These are phyloP conservation scores for Debaryomyces robertsiae DNA, from an alignment of 1,139 yeast species.

Conservation along the genomic window DNA sequence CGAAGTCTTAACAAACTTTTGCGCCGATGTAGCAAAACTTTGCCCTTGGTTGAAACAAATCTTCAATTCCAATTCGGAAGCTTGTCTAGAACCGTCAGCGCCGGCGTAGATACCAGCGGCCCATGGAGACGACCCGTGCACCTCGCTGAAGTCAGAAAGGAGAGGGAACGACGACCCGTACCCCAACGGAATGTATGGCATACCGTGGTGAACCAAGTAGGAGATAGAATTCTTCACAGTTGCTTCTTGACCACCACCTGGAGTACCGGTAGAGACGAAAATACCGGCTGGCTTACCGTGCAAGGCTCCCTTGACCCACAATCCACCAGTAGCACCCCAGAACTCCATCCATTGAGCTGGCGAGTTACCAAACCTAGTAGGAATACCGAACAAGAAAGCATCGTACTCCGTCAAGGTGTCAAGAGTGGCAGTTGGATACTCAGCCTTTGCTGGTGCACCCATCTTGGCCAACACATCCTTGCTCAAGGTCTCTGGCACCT, in stretches of 20 bases:
- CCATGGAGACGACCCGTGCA: slow-evolving; percentile 53
- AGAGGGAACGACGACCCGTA: slow-evolving; percentile 37
- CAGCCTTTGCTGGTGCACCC: slow-evolving; percentile 47
- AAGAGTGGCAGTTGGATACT: slow-evolving; percentile 42
- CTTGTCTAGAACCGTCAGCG: slow-evolving; percentile 50
- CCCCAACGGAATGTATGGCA: slow-evolving; percentile 53
- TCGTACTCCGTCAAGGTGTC: slow-evolving; percentile 44
- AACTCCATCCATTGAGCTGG: slow-evolving; percentile 51
- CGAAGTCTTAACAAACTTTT: slow-evolving; percentile 23
- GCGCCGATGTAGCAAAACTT: slow-evolving; percentile 39
- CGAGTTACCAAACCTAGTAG: slow-evolving; percentile 51
- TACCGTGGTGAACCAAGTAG: slow-evolving; percentile 51
- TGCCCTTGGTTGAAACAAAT: slow-evolving; percentile 47
- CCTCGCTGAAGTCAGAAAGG: slow-evolving; percentile 37
- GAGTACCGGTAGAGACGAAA: slow-evolving; percentile 48
- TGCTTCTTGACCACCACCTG: slow-evolving; percentile 52
- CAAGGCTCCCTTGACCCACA: slow-evolving; percentile 54
- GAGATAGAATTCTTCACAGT: slow-evolving; percentile 42
- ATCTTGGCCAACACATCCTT: slow-evolving; percentile 40
- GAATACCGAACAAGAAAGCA: slow-evolving; percentile 52
- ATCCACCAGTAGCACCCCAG: slow-evolving; percentile 49
- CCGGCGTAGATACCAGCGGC: slow-evolving; percentile 56
- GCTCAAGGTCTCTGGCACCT: slow-evolving; percentile 53
- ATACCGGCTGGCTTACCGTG: slow-evolving; percentile 51
- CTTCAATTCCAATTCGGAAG: slow-evolving; percentile 41